Percentiles rank a stretch among this genome's conserved stretches.
phyloP scores from a whole-genome alignment of 108 stramenopile species.

The Chaetoceros tenuissimus region DNA sequence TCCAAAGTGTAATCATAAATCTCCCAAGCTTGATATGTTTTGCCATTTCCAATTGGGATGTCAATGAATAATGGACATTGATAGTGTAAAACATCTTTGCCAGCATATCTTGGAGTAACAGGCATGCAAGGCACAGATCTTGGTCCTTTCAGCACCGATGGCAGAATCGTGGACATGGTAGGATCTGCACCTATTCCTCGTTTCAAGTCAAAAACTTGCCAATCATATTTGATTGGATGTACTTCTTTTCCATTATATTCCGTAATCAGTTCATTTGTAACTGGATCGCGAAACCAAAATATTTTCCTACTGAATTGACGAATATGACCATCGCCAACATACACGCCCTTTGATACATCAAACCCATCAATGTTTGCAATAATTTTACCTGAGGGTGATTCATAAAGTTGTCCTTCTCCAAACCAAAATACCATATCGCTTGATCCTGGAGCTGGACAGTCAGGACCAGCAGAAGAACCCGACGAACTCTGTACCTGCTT shows the following conservation, averaged over 20 bases:
- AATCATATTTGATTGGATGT: slow-evolving; percentile 15
- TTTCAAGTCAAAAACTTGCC: slow-evolving; percentile 21
- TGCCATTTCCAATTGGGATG: slow-evolving; percentile 1
- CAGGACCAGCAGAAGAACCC: neutral
- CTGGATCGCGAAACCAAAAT: slow-evolving; percentile 26
- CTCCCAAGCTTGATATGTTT: slow-evolving; percentile 28
- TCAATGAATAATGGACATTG: slow-evolving; percentile 20
- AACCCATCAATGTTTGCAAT: slow-evolving; percentile 21
- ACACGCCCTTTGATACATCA: slow-evolving; percentile 16
- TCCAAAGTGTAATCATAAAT: slow-evolving; percentile 24
- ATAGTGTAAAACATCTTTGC: slow-evolving; percentile 9
- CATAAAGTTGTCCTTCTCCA: slow-evolving; percentile 14
- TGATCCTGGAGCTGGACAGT: slow-evolving; percentile 6
- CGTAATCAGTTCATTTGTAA: slow-evolving; percentile 13
- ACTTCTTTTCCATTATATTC: slow-evolving; percentile 16
- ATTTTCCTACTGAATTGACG: slow-evolving; percentile 20
- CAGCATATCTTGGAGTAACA: slow-evolving; percentile 9
- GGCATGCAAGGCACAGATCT: slow-evolving; percentile 8
- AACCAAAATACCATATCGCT: slow-evolving; percentile 17
- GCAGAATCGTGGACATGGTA: slow-evolving; percentile 12
- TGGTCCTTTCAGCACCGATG: slow-evolving; percentile 8
- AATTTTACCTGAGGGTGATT: slow-evolving; percentile 14
- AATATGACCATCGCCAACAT: slow-evolving; percentile 6
- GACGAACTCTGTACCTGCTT: neutral
- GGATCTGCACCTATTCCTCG: slow-evolving; percentile 3